Evolutionary conservation across 2,329 filamentous ascomycete genomes (phyloP).

Genomic region (Trichoderma afroharzianum): DNA sequence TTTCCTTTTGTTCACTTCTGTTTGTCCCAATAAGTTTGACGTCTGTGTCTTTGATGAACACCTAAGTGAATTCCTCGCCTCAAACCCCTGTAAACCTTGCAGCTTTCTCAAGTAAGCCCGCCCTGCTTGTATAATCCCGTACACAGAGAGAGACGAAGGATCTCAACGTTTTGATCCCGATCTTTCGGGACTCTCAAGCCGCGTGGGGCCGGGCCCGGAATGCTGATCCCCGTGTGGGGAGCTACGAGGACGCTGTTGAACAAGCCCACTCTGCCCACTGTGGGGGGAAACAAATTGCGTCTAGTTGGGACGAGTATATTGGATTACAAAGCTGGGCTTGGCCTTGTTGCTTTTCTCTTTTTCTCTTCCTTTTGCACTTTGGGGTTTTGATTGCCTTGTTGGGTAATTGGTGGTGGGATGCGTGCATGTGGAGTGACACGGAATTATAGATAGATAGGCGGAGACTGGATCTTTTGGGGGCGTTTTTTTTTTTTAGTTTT

Average conservation of each 20-base stretch:
- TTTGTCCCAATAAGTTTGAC: neutral
- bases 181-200: neutral
- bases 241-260: neutral
- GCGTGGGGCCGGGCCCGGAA: slow-evolving; percentile 1
- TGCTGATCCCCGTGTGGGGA: slow-evolving; percentile 7
- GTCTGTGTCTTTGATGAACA: neutral
- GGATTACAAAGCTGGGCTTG: neutral
- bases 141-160: neutral
- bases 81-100: neutral
- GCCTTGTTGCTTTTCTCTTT: neutral
- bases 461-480: neutral
- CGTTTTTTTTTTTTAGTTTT: neutral
- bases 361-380: neutral
- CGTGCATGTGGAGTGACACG: neutral
- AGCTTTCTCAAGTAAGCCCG: neutral
- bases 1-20: neutral
- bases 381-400: neutral
- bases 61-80: neutral
- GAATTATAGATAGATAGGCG: neutral
- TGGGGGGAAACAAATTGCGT: neutral
- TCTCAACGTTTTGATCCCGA: neutral
- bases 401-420: neutral
- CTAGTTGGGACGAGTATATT: neutral
- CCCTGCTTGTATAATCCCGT: neutral
- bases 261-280: slow-evolving; percentile 7